phyloP scores from a whole-genome alignment of 2,329 filamentous ascomycete genomes.

The Ophiobolus disseminans region DNA sequence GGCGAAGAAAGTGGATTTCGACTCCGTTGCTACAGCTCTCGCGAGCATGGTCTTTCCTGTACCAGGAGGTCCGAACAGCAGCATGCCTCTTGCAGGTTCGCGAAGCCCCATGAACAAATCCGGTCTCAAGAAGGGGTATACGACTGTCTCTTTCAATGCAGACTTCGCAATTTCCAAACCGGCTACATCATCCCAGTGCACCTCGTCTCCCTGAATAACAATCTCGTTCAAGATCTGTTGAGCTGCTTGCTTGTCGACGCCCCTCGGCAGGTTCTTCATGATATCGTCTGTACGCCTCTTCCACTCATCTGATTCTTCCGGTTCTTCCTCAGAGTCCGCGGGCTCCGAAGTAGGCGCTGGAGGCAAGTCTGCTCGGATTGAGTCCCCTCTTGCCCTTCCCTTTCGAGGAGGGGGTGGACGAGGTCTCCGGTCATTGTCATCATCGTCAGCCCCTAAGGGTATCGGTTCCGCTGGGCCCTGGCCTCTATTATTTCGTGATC shows the following conservation, averaged over 20 bases:
- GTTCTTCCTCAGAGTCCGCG: slow-evolving; percentile 26
- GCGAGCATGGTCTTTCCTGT: slow-evolving; percentile 99
- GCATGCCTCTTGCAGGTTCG: slow-evolving; percentile 92
- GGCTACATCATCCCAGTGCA: slow-evolving; percentile 93
- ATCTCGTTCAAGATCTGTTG: slow-evolving; percentile 96
- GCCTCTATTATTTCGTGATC: slow-evolving; percentile 24
- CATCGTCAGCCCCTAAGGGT: slow-evolving; percentile 25
- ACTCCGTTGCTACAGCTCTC: slow-evolving; percentile 92
- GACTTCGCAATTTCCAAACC: slow-evolving; percentile 90
- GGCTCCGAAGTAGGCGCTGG: slow-evolving; percentile 42
- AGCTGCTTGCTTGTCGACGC: slow-evolving; percentile 81
- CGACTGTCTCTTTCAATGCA: slow-evolving; percentile 91
- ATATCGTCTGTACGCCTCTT: slow-evolving; percentile 52
- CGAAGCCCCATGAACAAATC: slow-evolving; percentile 95
- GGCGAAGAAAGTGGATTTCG: slow-evolving; percentile 93
- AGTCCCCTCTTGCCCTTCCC: slow-evolving; percentile 36
- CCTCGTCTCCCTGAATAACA: slow-evolving; percentile 90
- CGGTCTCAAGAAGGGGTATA: slow-evolving; percentile 94
- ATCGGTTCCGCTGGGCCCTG: slow-evolving; percentile 27
- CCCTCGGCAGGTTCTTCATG: slow-evolving; percentile 79
- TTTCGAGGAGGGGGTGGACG: slow-evolving; percentile 34
- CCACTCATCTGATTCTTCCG: slow-evolving; percentile 45
- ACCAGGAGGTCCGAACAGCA: slow-evolving; percentile 95
- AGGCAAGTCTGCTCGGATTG: slow-evolving; percentile 41
- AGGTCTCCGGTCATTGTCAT: slow-evolving; percentile 26